Percentiles rank a stretch among this genome's conserved stretches.
Conservation (phyloP, 73 alveolate species). For the Tetrahymena malaccensis region DNA sequence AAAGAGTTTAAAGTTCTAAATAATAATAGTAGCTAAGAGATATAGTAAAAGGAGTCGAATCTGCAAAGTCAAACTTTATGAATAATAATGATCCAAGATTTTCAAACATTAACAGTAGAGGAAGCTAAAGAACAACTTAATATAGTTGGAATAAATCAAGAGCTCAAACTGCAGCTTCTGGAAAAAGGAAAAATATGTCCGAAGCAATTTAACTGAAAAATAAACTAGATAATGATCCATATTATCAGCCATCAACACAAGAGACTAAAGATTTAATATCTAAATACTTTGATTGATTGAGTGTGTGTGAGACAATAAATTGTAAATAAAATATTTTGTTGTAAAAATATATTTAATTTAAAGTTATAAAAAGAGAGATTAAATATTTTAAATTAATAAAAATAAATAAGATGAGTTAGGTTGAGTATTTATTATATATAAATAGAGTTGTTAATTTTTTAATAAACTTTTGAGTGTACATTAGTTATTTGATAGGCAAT, state of each 20-base stretch:
- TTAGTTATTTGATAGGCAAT: too few species aligned
- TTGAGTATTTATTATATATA: too few species aligned
- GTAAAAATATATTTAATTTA: too few species aligned
- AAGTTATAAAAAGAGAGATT: too few species aligned
- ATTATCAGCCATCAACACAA: background rate
- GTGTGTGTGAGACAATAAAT: background rate
- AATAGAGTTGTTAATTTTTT: background rate
- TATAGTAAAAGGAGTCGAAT: background rate
- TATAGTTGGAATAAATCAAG: background rate
- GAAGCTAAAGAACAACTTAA: background rate
- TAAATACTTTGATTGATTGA: background rate
- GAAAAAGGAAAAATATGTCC: background rate
- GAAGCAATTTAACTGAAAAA: background rate
- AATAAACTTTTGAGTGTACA: background rate
- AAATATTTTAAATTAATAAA: too few species aligned
- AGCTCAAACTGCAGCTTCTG: background rate
- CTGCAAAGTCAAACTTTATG: background rate
- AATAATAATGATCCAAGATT: background rate
- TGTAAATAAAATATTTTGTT: background rate
- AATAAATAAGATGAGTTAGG: too few species aligned
- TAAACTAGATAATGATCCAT: background rate
- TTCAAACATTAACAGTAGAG: background rate
- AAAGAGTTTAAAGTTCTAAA: background rate
- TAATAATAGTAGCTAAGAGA: background rate
- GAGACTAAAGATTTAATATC: background rate